Evolutionary conservation across 108 stramenopile genomes (phyloP).

Genomic region (Nannochloropsis salina): DNA sequence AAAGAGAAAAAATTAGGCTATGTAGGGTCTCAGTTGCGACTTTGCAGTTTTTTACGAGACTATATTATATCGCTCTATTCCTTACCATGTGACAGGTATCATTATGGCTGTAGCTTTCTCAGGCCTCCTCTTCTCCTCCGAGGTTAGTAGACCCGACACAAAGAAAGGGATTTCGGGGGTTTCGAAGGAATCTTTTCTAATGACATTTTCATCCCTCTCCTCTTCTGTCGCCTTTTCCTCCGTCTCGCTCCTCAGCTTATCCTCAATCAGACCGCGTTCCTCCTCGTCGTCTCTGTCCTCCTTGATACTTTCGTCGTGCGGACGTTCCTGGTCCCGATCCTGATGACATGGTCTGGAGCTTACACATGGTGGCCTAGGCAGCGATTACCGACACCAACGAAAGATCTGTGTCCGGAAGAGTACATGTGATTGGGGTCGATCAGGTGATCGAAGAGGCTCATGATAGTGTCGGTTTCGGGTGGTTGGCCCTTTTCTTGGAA

Average conservation of each 20-base stretch:
- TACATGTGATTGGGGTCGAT: background rate
- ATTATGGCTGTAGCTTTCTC: conserved; percentile 58
- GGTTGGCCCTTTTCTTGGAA: too few species aligned
- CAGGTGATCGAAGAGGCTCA: too few species aligned
- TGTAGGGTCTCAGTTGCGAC: too few species aligned
- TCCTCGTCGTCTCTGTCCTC: conserved; percentile 50
- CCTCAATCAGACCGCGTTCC: conserved; percentile 55
- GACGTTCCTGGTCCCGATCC: conserved; percentile 47
- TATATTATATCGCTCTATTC: background rate
- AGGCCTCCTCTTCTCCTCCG: conserved; percentile 42
- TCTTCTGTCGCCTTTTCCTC: background rate
- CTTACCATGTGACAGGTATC: conserved; percentile 33
- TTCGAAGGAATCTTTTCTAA: background rate
- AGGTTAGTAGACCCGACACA: conserved; percentile 22
- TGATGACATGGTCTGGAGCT: conserved; percentile 26
- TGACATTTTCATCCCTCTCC: background rate
- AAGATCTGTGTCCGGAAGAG: background rate
- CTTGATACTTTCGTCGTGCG: conserved; percentile 59
- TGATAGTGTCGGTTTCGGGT: too few species aligned
- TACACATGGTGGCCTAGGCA: background rate
- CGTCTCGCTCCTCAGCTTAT: background rate
- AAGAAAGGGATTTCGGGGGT: background rate
- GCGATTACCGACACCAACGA: background rate
- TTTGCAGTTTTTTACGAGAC: background rate
- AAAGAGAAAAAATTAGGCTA: background rate